Conservation (phyloP, 495 filamentous ascomycete species). For the Penicillium angulare region DNA sequence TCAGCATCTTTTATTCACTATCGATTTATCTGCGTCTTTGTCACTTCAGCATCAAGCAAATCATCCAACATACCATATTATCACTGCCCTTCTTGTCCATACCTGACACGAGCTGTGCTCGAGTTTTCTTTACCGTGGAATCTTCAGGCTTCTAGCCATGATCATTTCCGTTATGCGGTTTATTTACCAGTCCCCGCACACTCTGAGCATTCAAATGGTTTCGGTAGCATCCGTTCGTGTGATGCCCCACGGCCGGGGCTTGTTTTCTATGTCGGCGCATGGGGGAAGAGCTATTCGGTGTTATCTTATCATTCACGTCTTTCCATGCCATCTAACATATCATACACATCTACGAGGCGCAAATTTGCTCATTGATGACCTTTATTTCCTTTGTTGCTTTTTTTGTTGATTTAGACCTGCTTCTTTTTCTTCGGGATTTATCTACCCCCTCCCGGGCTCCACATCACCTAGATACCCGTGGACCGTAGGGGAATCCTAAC, state of each 20-base stretch:
- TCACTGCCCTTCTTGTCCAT: conserved; percentile 17
- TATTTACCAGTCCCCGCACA: too few species aligned
- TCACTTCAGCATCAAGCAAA: too few species aligned
- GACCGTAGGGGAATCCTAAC: background rate
- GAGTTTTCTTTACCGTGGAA: background rate
- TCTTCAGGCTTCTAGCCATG: conserved; percentile 3
- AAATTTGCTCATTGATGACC: background rate
- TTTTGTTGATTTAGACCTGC: background rate
- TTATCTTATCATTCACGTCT: conserved; percentile 4
- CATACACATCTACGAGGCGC: conserved; percentile 12
- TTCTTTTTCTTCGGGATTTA: background rate
- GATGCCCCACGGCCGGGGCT: background rate
- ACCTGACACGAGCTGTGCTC: conserved; percentile 4
- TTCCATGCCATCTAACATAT: conserved; percentile 6
- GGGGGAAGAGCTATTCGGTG: conserved; percentile 1
- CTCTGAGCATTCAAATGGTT: conserved; percentile 13
- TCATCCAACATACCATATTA: background rate
- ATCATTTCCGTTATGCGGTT: too few species aligned
- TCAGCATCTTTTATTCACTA: conserved; percentile 8
- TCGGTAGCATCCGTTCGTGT: conserved; percentile 4
- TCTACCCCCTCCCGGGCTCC: background rate
- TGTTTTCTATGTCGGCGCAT: conserved; percentile 14
- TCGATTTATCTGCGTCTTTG: background rate
- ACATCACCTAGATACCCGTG: conserved; percentile 16
- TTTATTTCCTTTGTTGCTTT: background rate